phyloP scores from a whole-genome alignment of 495 filamentous ascomycete genomes.

The Xylaria venustula region DNA sequence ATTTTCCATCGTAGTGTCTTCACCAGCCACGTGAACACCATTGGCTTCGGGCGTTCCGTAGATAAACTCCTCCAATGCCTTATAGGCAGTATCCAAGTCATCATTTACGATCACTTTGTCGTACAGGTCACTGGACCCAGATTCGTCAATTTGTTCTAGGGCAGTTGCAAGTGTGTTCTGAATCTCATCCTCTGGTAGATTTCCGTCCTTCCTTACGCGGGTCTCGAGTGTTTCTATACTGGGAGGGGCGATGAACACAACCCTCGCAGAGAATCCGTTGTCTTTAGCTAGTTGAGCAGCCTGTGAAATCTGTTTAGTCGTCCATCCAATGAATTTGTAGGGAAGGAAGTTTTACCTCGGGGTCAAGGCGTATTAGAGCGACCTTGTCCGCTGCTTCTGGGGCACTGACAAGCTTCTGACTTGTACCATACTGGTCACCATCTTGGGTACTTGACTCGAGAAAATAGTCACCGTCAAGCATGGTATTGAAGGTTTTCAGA shows the following conservation, averaged over 20 bases:
- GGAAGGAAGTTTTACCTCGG: conserved; percentile 31
- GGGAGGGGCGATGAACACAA: conserved; percentile 71
- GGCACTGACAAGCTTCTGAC: conserved; percentile 41
- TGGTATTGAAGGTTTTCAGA: conserved; percentile 43
- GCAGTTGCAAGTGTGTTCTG: conserved; percentile 60
- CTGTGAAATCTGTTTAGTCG: conserved; percentile 40
- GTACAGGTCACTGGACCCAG: conserved; percentile 58
- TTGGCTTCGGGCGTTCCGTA: conserved; percentile 22
- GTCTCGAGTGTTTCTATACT: conserved; percentile 60
- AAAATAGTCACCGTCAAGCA: conserved; percentile 53
- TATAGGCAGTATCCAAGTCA: conserved; percentile 64
- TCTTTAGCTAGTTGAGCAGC: conserved; percentile 71
- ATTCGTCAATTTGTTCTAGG: conserved; percentile 62
- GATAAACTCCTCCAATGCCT: conserved; percentile 20
- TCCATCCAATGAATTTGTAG: not conserved
- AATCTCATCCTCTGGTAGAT: conserved; percentile 63
- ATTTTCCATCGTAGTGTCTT: conserved; percentile 20
- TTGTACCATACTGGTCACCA: conserved; percentile 46
- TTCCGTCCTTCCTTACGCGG: conserved; percentile 56
- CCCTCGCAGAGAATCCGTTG: conserved; percentile 65
- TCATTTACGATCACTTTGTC: conserved; percentile 72
- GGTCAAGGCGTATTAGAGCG: conserved; percentile 58
- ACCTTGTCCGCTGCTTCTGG: conserved; percentile 48
- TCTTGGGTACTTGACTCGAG: conserved; percentile 46
- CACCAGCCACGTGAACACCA: conserved; percentile 12